Evolutionary conservation across 2,329 filamentous ascomycete genomes (phyloP).

Genomic region (Exophiala sp.): DNA sequence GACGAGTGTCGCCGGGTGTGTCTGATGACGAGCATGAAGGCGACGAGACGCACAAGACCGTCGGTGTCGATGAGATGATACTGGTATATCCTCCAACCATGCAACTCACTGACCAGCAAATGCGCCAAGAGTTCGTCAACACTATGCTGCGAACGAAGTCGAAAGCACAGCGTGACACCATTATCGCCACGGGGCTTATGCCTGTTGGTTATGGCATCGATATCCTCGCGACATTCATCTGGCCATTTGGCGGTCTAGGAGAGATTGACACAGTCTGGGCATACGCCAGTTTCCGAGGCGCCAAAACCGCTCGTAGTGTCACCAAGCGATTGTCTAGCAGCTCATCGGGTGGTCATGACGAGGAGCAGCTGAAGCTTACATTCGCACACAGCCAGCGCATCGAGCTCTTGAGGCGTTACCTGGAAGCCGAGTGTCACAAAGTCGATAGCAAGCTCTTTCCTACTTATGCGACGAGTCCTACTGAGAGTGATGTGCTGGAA

Average conservation of each 20-base stretch:
- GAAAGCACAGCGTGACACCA: slow-evolving; percentile 41
- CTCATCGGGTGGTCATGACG: slow-evolving; percentile 23
- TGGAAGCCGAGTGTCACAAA: slow-evolving; percentile 39
- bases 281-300: slow-evolving; percentile 36
- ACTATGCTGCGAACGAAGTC: slow-evolving; percentile 41
- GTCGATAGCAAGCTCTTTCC: slow-evolving; percentile 37
- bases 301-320: slow-evolving; percentile 39
- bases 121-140: slow-evolving; percentile 42
- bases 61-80: slow-evolving; percentile 40
- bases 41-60: slow-evolving; percentile 34
- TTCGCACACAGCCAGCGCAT: slow-evolving; percentile 38
- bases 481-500: slow-evolving; percentile 40
- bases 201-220: slow-evolving; percentile 31
- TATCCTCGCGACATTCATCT: slow-evolving; percentile 29
- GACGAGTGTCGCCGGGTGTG: slow-evolving; percentile 34
- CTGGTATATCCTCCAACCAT: slow-evolving; percentile 40
- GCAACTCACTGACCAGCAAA: slow-evolving; percentile 30
- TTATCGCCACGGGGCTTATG: slow-evolving; percentile 43
- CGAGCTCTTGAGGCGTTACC: slow-evolving; percentile 38
- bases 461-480: slow-evolving; percentile 31
- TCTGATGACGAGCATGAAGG: slow-evolving; percentile 33
- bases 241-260: slow-evolving; percentile 34
- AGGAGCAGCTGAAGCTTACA: slow-evolving; percentile 35
- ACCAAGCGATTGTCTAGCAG: slow-evolving; percentile 35
- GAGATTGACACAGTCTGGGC: slow-evolving; percentile 34